Evolutionary conservation across 345 rosid genomes (phyloP).

Genomic region (Eucalyptus pauciflora): DNA sequence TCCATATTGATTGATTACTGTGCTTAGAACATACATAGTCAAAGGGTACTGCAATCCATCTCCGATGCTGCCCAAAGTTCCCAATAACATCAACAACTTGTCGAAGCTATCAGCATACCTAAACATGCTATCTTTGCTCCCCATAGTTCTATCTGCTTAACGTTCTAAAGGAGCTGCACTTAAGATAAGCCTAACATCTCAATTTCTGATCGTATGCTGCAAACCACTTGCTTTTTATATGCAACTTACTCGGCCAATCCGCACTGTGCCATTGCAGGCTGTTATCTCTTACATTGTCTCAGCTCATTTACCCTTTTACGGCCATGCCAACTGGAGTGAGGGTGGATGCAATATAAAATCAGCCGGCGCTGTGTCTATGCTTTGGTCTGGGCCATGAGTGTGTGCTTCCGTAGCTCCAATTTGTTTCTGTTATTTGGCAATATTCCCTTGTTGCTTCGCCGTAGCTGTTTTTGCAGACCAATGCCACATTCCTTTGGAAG

Average conservation of each 20-base stretch:
- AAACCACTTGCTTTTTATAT: neutral
- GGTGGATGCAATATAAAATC: neutral
- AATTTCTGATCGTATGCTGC: neutral
- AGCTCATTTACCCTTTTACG: neutral
- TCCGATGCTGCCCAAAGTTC: slow-evolving; percentile 58
- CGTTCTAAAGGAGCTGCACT: neutral
- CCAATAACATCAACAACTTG: slow-evolving; percentile 49
- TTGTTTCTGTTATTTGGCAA: neutral
- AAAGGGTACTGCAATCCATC: slow-evolving; percentile 63
- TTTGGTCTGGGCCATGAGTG: slow-evolving; percentile 1
- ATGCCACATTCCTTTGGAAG: neutral
- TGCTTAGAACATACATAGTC: slow-evolving; percentile 38
- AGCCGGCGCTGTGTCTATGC: slow-evolving; percentile 15
- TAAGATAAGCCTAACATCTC: neutral
- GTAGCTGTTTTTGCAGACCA: neutral
- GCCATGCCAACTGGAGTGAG: neutral
- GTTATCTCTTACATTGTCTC: neutral
- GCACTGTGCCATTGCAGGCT: slow-evolving; percentile 4
- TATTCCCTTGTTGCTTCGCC: neutral
- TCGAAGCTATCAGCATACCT: slow-evolving; percentile 38
- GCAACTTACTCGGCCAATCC: neutral
- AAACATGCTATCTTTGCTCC: slow-evolving; percentile 38
- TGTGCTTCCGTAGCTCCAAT: slow-evolving; percentile 4
- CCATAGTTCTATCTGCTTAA: slow-evolving; percentile 10
- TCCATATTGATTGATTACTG: slow-evolving; percentile 56